A percentile compares a stretch with the other conserved stretches of the same genome.
Evolutionary conservation across 805 yeast species (phyloP).

Genomic region (Candida multigemmis): DNA sequence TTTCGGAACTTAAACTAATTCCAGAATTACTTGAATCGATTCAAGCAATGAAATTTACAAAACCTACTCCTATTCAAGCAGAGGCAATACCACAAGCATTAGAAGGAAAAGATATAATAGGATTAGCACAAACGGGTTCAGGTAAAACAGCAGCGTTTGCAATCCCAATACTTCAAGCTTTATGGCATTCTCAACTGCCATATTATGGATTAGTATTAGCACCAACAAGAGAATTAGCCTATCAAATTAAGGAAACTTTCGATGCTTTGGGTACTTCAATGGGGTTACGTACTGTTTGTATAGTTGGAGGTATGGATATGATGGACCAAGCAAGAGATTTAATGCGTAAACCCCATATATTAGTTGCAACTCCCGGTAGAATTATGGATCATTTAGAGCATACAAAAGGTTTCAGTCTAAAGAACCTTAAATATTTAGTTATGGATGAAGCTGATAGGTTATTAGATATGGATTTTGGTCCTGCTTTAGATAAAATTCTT

Average conservation of each 20-base stretch:
- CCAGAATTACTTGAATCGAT: constrained; percentile 79
- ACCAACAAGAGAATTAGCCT: constrained; percentile 80
- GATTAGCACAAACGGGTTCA: constrained; percentile 95
- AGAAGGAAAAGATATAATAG: constrained; percentile 86
- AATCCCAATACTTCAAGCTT: constrained; percentile 81
- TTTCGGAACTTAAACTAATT: constrained; percentile 53
- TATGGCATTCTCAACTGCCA: constrained; percentile 85
- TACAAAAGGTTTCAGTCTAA: constrained; percentile 81
- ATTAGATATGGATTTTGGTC: constrained; percentile 94
- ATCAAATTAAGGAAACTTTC: constrained; percentile 87
- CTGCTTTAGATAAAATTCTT: constrained; percentile 80
- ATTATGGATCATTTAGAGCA: constrained; percentile 88
- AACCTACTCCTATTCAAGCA: constrained; percentile 91
- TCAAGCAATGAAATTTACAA: constrained; percentile 59
- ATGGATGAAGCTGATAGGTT: constrained; percentile 97
- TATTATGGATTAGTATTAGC: constrained; percentile 84
- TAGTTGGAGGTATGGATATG: constrained; percentile 98
- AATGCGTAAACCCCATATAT: constrained; percentile 87
- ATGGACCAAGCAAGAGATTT: constrained; percentile 95
- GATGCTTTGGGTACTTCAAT: constrained; percentile 86
- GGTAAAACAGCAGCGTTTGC: constrained; percentile 99
- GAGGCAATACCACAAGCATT: constrained; percentile 88
- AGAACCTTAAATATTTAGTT: constrained; percentile 71
- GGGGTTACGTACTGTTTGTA: constrained; percentile 85
- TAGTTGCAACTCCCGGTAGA: constrained; percentile 95